phyloP scores from a whole-genome alignment of 768 basidiomycete species.

The Pulveroboletus ravenelii region DNA sequence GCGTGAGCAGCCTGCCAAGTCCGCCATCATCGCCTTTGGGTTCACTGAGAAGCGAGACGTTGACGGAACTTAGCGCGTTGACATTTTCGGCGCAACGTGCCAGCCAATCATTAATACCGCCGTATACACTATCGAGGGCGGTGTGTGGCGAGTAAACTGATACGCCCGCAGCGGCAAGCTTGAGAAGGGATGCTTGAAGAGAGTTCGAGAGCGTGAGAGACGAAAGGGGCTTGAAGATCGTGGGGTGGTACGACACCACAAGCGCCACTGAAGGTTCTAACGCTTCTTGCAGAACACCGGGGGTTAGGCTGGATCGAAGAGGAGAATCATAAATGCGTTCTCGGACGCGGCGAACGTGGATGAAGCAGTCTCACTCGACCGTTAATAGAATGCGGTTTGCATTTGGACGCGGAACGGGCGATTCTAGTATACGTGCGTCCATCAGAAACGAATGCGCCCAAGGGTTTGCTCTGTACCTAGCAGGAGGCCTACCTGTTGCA shows the following conservation, averaged over 20 bases:
- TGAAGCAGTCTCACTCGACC: constrained; percentile 51
- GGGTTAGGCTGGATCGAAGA: constrained; percentile 53
- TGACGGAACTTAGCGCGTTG: constrained; percentile 24
- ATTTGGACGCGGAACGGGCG: constrained; percentile 43
- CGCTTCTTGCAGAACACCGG: constrained; percentile 67
- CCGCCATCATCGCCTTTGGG: constrained; percentile 50
- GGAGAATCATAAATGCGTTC: constrained; percentile 19
- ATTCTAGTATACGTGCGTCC: constrained; percentile 36
- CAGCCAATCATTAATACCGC: constrained; percentile 91
- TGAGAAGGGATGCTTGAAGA: constrained; percentile 74
- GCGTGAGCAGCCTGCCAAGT: constrained; percentile 62
- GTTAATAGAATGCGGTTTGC: constrained; percentile 56
- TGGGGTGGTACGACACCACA: constrained; percentile 82
- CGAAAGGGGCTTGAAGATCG: constrained; percentile 72
- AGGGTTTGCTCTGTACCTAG: constrained; percentile 45
- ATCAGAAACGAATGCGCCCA: constrained; percentile 3
- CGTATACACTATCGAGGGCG: constrained; percentile 76
- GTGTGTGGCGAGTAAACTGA: constrained; percentile 88
- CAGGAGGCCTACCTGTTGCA: constrained; percentile 61
- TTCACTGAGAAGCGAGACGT: constrained; percentile 34
- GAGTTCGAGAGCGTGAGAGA: constrained; percentile 75
- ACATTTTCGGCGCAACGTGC: constrained; percentile 43
- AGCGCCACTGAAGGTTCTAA: constrained; percentile 54
- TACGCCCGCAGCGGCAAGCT: constrained; percentile 77
- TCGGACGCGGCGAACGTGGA: constrained; percentile 1